Conservation (phyloP, 176 grass and related monocot genomes). For the Elaeis guineensis region DNA sequence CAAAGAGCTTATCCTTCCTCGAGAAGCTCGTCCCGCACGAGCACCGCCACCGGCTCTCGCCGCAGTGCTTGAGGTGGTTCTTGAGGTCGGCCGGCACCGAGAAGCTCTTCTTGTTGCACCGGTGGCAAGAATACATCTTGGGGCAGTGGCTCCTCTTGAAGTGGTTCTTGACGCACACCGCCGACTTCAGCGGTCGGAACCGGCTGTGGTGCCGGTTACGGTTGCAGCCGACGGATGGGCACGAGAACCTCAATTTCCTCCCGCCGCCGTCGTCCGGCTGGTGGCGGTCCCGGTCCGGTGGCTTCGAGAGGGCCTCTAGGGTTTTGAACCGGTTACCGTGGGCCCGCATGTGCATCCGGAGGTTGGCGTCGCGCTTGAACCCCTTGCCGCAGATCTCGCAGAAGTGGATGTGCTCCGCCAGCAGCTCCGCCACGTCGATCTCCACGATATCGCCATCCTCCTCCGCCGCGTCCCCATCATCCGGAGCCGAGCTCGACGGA, state of each 20-base stretch:
- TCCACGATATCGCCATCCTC: slow-evolving; percentile 66
- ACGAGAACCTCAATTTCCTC: slow-evolving; percentile 69
- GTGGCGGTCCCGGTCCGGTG: slow-evolving; percentile 20
- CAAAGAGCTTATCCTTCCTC: slow-evolving; percentile 97
- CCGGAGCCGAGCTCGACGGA: background rate
- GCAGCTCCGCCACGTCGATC: slow-evolving; percentile 71
- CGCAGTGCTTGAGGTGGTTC: slow-evolving; percentile 87
- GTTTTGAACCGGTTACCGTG: slow-evolving; percentile 97
- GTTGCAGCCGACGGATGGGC: slow-evolving; percentile 74
- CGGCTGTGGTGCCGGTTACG: slow-evolving; percentile 66
- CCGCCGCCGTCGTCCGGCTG: slow-evolving; percentile 17
- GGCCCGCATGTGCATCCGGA: slow-evolving; percentile 99
- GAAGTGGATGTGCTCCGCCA: slow-evolving; percentile 82
- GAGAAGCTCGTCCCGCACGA: slow-evolving; percentile 96
- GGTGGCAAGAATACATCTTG: slow-evolving; percentile 76
- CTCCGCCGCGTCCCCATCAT: slow-evolving; percentile 27
- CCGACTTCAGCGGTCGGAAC: slow-evolving; percentile 90
- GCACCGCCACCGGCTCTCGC: slow-evolving; percentile 79
- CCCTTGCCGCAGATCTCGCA: slow-evolving; percentile 96
- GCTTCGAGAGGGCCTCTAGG: slow-evolving; percentile 73
- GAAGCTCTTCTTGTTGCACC: slow-evolving; percentile 84
- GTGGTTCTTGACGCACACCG: slow-evolving; percentile 81
- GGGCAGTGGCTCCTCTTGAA: slow-evolving; percentile 96
- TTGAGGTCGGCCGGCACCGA: slow-evolving; percentile 78
- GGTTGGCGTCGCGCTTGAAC: slow-evolving; percentile 95